Evolutionary conservation across 2,329 filamentous ascomycete genomes (phyloP), one percentile per base, ranked within the genome.

Genomic region (Mollisia scopiformis): DNA sequence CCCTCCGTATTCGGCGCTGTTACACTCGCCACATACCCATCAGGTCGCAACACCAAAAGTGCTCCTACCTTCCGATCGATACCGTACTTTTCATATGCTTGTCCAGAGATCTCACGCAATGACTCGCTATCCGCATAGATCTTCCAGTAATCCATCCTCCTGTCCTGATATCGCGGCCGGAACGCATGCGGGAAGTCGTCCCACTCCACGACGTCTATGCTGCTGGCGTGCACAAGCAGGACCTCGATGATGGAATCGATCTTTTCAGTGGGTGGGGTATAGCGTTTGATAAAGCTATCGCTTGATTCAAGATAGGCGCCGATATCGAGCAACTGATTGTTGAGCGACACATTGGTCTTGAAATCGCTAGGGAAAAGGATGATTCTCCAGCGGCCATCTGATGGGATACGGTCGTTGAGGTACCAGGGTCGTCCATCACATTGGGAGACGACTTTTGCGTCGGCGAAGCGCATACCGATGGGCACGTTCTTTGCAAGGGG

Each of bases 321-420:
- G 27, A 89, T 54, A 66, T 27, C 80, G 71, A 3, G 86, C 74
- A 3, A 79, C 76, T 0, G 71, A 66, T 59, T 78, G 78, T 61
- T 85, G 82, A 1, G 62, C 56, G 0, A 74, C 13, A 0, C n/a
- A n/a, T n/a, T n/a, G n/a, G 76, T 65, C 2, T 76, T 73, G 2
- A 91, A 74, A 63, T 88, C 77, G 1, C 88, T 88, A 0, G 85
- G 80, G 65, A 91, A 90, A 1, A 91, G 74, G 1, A 88, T 73
- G 30, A 89, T 69, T 7, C 85, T 76, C 72, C 85, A 88, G 1
- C 81, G 77, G 1, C 86, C 86, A 66, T 87, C 82, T n/a, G 78
- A 80, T 37, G 76, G 79, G 21, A 89, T 76, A 8, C 76, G 75
- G 61, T 84, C 77, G 52, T 88, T 85, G 47, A 89, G 78, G 39